Conservation (phyloP, 1,139 yeast species). For the Entelexis paramagnoliae region DNA sequence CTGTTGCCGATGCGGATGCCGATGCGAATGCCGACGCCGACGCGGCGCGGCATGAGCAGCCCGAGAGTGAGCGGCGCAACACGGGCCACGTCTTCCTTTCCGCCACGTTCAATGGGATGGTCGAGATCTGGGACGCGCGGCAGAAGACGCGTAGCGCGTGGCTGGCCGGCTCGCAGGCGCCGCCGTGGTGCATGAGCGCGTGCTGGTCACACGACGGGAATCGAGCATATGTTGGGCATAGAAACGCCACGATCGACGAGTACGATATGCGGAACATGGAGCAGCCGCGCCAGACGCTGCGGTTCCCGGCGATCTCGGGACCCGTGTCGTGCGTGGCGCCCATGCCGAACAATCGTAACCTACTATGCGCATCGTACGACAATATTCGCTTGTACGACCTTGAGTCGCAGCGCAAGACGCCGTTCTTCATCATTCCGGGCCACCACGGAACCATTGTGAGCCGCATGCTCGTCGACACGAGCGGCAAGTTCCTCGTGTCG, state of each 20-base stretch:
- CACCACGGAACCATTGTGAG: constrained; percentile 61
- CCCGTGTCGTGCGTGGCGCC: constrained; percentile 75
- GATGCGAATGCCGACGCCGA: too few species aligned
- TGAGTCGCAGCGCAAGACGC: constrained; percentile 37
- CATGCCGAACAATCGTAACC: constrained; percentile 68
- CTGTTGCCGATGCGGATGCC: too few species aligned
- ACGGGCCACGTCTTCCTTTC: constrained; percentile 48
- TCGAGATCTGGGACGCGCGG: constrained; percentile 78
- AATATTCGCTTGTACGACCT: constrained; percentile 79
- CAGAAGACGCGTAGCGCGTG: constrained; percentile 41
- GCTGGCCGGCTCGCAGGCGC: constrained; percentile 53
- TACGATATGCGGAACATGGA: constrained; percentile 57
- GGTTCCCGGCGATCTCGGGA: constrained; percentile 82
- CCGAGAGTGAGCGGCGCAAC: constrained; percentile 28
- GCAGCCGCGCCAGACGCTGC: constrained; percentile 48
- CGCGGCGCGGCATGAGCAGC: neutral
- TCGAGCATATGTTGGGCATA: constrained; percentile 68
- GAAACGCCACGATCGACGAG: constrained; percentile 84
- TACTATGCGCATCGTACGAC: constrained; percentile 82
- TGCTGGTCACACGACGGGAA: constrained; percentile 86
- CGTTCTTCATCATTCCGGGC: constrained; percentile 51
- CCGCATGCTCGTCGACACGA: constrained; percentile 63
- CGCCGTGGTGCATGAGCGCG: constrained; percentile 95
- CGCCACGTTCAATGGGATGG: constrained; percentile 73
- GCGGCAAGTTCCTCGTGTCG: constrained; percentile 77